Evolutionary conservation across 352 stramenopile genomes (phyloP), one percentile per base, ranked within the genome.

Genomic region (Phytophthora sojae): DNA sequence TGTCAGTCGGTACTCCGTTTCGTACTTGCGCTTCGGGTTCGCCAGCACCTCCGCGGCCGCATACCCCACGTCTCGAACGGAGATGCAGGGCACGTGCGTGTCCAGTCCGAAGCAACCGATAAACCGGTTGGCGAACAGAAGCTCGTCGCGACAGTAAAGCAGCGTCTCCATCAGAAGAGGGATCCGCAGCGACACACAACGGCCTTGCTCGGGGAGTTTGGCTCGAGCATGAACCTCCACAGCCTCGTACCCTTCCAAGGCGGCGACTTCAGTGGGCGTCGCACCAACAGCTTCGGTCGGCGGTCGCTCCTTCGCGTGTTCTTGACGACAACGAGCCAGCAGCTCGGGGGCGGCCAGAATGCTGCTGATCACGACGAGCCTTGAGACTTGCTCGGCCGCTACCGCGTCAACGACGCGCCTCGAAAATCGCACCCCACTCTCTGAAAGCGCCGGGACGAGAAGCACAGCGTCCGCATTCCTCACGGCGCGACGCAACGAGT

Each of bases 111-210:
- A 92, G 57, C 81, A 90, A 23, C 82, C 76, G 14, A 87, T 57
- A 19, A 93, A 82, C 29, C 84, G 84, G 25, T 80, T 85, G 3
- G 82, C 85, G 45, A 88, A 95, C 30, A 93, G 66, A 37, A 95
- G 76, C 59, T 94, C 87, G 37, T 93, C 85, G 21, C 83, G 87
- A 57, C 85, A 93, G 57, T 91, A 89, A 12, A 93, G 69, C 32
- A 93, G 69, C 25, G 83, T 89, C 64, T 95, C 87, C 87, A 95
- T 93, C 45, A 93, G 71, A 25, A 93, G 55, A 21, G 87, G 87
- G 57, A 93, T 82, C 2, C 87, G 83, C 17, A 95, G 69, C 52
- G 72, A 81, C 26, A 95, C 78, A 70, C 73, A 86, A 39, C 77
- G 71, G 7, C 73, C 67, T 61, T 35, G 64, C 54, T 90, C 86